Evolutionary conservation across 371 early-diverging fungal genomes (phyloP), one percentile per base, ranked within the genome.

Genomic region (Mycotypha africana): DNA sequence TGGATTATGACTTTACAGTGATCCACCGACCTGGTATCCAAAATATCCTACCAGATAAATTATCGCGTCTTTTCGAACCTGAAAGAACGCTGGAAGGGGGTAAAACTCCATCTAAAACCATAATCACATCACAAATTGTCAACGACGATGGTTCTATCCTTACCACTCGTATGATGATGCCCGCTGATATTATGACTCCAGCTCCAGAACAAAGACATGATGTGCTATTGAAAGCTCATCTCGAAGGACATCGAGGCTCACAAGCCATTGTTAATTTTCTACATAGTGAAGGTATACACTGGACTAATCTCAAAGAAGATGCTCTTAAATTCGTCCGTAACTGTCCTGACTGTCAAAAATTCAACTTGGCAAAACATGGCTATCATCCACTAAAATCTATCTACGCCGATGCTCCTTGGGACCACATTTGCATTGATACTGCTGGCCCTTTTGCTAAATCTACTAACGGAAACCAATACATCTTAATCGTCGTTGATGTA

Each of bases 401-500:
- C 4, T 24, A 39, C 14, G 25, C 45, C 4, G 32, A 42, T 30
- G 6, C 23, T 0, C 55, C 52, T 0, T 47, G 45, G n/a, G 34
- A 46, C 32, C 50, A 54, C 37, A 24, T 44, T 14, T 38, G 45
- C 11, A 49, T 60, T 16, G 51, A 60, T 37, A 20, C 50, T 15
- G 40, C 38, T 44, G 55, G 46, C n/a, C 50, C 47, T 12, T 25
- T 51, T 15, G 25, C 22, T n/a, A n/a, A 21, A 9, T 41, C 39
- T 2, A 15, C 22, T 12, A 15, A 38, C 1, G 49, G 45, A 12
- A 49, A 59, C 35, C 21, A 33, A 4, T 58, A 51, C 15, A 9
- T 68, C 4, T 38, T 56, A 1, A 53, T 61, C 1, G 1, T 63
- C 17, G 43, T 58, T 2, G 61, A 67, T 38, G 14, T 63, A 1